Conservation (phyloP, 306 rosid genomes). For the Quercus aquifolioides region DNA sequence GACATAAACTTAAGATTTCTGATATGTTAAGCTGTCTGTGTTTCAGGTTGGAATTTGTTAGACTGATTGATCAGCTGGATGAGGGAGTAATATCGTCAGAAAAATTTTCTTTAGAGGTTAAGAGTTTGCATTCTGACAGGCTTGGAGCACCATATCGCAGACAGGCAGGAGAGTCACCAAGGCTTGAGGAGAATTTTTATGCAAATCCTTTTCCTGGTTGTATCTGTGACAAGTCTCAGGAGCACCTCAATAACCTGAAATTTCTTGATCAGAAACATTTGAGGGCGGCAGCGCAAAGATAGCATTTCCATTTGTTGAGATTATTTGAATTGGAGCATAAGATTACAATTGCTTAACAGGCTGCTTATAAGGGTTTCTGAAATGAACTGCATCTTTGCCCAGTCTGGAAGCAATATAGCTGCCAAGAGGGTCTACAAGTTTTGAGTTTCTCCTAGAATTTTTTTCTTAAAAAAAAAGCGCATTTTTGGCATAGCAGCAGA, state of each 20-base stretch:
- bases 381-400: conserved; percentile 31
- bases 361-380: conserved; percentile 28
- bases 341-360: conserved; percentile 31
- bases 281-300: conserved; percentile 38
- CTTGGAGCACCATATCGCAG: conserved; percentile 80
- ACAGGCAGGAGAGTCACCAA: conserved; percentile 69
- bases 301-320: conserved; percentile 18
- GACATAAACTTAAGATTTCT: not conserved
- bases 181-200: conserved; percentile 84
- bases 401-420: conserved; percentile 28
- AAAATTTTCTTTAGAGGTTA: conserved; percentile 55
- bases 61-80: conserved; percentile 66
- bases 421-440: conserved; percentile 30
- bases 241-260: conserved; percentile 29
- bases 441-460: conserved; percentile 23
- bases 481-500: conserved; percentile 28
- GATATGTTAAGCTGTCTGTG: not conserved
- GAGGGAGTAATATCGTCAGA: conserved; percentile 58
- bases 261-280: conserved; percentile 28
- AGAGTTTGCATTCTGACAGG: conserved; percentile 54
- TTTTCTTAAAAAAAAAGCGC: too few species aligned
- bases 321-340: conserved; percentile 8
- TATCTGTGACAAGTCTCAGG: conserved; percentile 61
- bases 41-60: conserved; percentile 74
- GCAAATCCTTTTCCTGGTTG: conserved; percentile 97